These are phyloP conservation scores for Hansfordia pulvinata DNA, from an alignment of 2,329 filamentous ascomycete species.

Conservation along the genomic window DNA sequence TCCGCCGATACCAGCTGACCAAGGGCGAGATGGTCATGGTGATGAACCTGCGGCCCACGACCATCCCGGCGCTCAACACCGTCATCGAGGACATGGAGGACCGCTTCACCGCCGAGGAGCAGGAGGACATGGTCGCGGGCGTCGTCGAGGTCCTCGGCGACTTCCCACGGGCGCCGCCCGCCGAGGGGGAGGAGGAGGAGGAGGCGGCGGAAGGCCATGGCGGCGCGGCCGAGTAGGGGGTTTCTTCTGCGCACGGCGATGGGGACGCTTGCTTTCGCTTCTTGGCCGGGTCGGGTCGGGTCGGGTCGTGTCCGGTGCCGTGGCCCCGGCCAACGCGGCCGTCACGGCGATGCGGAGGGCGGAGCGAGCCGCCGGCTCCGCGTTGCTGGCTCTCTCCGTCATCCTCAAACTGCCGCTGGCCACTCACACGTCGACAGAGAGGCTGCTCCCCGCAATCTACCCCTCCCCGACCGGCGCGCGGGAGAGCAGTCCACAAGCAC, in stretches of 20 bases:
- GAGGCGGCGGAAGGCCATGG: constrained; percentile 20
- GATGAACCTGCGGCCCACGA: constrained; percentile 48
- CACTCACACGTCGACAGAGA: no score
- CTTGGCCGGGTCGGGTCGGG: no score
- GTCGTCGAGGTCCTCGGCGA: constrained; percentile 44
- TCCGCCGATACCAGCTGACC: constrained; percentile 45
- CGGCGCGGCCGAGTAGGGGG: no score
- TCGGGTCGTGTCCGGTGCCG: no score
- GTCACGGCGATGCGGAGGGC: constrained; percentile 21
- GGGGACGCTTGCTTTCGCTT: no score
- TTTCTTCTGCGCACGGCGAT: no score
- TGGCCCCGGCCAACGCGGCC: no score
- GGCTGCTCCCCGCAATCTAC: no score
- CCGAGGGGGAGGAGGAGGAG: constrained; percentile 14
- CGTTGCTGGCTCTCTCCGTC: background rate
- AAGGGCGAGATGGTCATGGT: constrained; percentile 60
- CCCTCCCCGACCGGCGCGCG: no score
- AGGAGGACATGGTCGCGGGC: constrained; percentile 41
- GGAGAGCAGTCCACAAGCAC: no score
- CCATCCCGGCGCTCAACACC: constrained; percentile 42
- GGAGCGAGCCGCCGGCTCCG: no score
- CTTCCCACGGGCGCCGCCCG: constrained; percentile 20
- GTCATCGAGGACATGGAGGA: constrained; percentile 52
- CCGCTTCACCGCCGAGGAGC: constrained; percentile 45
- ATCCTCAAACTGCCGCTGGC: background rate